A percentile compares a stretch with the other conserved stretches of the same genome.
These are phyloP conservation scores for Linnemannia exigua DNA, from an alignment of 192 early-diverging fungal genomes.

Conservation along the genomic window DNA sequence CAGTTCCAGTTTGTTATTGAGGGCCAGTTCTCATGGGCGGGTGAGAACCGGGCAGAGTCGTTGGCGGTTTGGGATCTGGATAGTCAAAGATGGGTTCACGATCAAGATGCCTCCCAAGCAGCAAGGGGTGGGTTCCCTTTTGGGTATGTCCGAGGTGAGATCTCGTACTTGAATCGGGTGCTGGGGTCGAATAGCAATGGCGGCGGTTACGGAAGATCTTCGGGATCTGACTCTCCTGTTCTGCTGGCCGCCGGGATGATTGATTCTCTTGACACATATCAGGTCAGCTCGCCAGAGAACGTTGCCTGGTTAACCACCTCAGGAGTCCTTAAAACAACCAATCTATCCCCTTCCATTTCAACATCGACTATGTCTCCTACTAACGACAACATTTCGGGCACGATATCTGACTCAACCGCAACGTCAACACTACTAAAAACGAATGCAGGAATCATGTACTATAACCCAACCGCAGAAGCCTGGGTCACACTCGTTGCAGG, in stretches of 20 bases:
- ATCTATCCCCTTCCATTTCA: conserved; percentile 17
- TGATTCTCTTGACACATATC: conserved; percentile 41
- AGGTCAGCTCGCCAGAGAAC: conserved; percentile 19
- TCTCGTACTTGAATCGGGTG: conserved; percentile 41
- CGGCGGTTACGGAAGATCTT: neutral
- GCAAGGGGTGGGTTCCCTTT: conserved; percentile 7
- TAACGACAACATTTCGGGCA: neutral
- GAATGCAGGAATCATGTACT: conserved; percentile 44
- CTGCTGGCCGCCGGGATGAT: conserved; percentile 35
- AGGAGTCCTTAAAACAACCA: conserved; percentile 32
- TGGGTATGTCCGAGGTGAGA: conserved; percentile 31
- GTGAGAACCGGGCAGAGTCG: neutral
- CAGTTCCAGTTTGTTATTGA: conserved; percentile 24
- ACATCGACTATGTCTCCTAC: neutral
- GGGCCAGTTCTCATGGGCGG: conserved; percentile 23
- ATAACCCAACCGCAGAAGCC: conserved; percentile 7
- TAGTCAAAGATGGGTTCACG: conserved; percentile 20
- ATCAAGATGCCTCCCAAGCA: neutral
- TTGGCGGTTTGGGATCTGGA: conserved; percentile 35
- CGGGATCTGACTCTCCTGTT: neutral
- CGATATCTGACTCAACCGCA: neutral
- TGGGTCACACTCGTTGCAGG: conserved; percentile 48
- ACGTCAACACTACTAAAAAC: neutral
- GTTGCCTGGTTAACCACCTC: conserved; percentile 37
- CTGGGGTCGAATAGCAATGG: conserved; percentile 14